phyloP scores from a whole-genome alignment of 169 alveolate genomes.

The Cystoisospora suis region DNA sequence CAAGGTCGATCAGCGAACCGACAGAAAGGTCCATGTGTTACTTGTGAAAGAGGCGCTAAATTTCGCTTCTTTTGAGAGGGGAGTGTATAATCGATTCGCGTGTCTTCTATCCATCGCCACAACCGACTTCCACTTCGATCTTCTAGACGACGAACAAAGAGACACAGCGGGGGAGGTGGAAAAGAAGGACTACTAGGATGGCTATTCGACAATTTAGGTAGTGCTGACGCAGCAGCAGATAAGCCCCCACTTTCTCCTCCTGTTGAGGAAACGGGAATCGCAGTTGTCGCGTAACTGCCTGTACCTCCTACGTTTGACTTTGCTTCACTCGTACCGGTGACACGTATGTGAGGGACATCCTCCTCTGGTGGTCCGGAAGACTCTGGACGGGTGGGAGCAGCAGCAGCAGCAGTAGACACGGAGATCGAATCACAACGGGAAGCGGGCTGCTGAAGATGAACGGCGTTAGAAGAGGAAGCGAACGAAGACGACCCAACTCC shows the following conservation, averaged over 20 bases:
- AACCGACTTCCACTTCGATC: conserved; percentile 9
- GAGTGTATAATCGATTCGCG: neutral
- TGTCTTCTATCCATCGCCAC: neutral
- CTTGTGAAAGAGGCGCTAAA: neutral
- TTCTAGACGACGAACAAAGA: neutral
- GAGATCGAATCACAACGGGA: no score
- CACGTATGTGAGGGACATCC: no score
- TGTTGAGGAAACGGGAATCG: neutral
- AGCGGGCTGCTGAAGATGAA: no score
- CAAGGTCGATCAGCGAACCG: neutral
- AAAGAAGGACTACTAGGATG: neutral
- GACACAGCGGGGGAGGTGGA: conserved; percentile 2
- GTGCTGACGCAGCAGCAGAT: neutral
- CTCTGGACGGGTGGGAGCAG: no score
- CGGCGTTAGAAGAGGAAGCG: no score
- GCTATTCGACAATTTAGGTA: neutral
- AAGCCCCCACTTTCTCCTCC: neutral
- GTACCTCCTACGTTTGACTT: neutral
- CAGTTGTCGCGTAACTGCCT: neutral
- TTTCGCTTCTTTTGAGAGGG: neutral
- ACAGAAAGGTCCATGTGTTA: neutral
- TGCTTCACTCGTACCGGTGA: neutral
- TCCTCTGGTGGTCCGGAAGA: no score
- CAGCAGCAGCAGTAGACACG: no score
- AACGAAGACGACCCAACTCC: no score